These are phyloP conservation scores for Penicillium cataractarum DNA, from an alignment of 495 filamentous ascomycete species.

Conservation along the genomic window DNA sequence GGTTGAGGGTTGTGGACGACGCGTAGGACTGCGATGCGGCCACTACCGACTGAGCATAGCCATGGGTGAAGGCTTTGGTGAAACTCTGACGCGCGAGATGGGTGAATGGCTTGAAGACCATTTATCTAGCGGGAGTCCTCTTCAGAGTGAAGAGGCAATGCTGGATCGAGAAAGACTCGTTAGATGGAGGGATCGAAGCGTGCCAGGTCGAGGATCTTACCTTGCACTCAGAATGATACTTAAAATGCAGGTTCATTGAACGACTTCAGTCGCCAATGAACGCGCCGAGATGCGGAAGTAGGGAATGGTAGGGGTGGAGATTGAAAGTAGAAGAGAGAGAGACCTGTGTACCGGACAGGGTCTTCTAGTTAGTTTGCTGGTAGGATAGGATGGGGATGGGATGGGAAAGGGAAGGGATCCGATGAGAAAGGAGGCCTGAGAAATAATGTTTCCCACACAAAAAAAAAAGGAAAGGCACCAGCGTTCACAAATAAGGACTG, in stretches of 20 bases:
- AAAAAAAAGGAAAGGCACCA: slow-evolving; percentile 17
- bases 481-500: slow-evolving; percentile 1
- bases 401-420: slow-evolving; percentile 8
- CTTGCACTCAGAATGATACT: slow-evolving; percentile 50
- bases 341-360: slow-evolving; percentile 11
- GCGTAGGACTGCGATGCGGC: slow-evolving; percentile 90
- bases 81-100: slow-evolving; percentile 97
- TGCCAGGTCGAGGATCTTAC: slow-evolving; percentile 35
- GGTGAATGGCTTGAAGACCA: slow-evolving; percentile 81
- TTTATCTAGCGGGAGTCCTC: slow-evolving; percentile 65
- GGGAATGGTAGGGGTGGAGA: slow-evolving; percentile 6
- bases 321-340: not conserved
- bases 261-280: slow-evolving; percentile 61
- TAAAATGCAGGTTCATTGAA: slow-evolving; percentile 69
- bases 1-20: slow-evolving; percentile 65
- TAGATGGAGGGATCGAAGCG: not conserved
- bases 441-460: not conserved
- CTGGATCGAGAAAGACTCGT: slow-evolving; percentile 21
- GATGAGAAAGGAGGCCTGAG: slow-evolving; percentile 12
- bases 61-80: slow-evolving; percentile 93
- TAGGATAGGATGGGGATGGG: not conserved
- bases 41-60: slow-evolving; percentile 96
- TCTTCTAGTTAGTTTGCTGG: not conserved
- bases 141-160: slow-evolving; percentile 55
- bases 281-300: slow-evolving; percentile 45